phyloP scores from a whole-genome alignment of 768 basidiomycete species.

The Coprinellus micaceus region DNA sequence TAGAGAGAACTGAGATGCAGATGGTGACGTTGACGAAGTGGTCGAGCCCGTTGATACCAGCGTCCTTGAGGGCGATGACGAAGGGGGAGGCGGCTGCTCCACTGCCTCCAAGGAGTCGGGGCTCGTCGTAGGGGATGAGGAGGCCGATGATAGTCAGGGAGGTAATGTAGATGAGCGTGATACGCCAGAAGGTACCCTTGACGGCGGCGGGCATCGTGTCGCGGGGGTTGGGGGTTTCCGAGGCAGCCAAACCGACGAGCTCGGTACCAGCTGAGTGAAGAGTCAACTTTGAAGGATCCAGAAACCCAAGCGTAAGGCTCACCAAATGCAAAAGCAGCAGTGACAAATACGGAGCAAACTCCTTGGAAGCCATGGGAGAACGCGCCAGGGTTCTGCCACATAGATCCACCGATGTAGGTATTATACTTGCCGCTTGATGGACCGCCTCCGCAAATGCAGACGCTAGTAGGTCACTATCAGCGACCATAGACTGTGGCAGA shows the following conservation, averaged over 20 bases:
- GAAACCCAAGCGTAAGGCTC: slow-evolving; percentile 6
- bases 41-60: slow-evolving; percentile 37
- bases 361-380: slow-evolving; percentile 46
- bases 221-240: slow-evolving; percentile 46
- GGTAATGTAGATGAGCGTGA: slow-evolving; percentile 43
- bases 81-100: slow-evolving; percentile 44
- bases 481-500: slow-evolving; percentile 9
- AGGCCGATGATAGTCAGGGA: slow-evolving; percentile 43
- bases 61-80: slow-evolving; percentile 39
- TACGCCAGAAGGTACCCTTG: slow-evolving; percentile 48
- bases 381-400: slow-evolving; percentile 37
- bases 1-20: slow-evolving; percentile 44
- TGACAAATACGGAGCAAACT: slow-evolving; percentile 44
- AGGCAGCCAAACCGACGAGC: slow-evolving; percentile 43
- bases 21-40: slow-evolving; percentile 44
- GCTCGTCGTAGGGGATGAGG: slow-evolving; percentile 34
- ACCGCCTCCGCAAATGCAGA: slow-evolving; percentile 42
- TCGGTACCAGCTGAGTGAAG: slow-evolving; percentile 38
- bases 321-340: slow-evolving; percentile 42
- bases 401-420: slow-evolving; percentile 34
- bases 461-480: slow-evolving; percentile 40
- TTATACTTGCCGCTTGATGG: slow-evolving; percentile 32
- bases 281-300: background rate
- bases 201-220: slow-evolving; percentile 43
- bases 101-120: slow-evolving; percentile 32